Conservation (phyloP, 805 yeast genomes). For the Wickerhamomyces ciferrii region DNA sequence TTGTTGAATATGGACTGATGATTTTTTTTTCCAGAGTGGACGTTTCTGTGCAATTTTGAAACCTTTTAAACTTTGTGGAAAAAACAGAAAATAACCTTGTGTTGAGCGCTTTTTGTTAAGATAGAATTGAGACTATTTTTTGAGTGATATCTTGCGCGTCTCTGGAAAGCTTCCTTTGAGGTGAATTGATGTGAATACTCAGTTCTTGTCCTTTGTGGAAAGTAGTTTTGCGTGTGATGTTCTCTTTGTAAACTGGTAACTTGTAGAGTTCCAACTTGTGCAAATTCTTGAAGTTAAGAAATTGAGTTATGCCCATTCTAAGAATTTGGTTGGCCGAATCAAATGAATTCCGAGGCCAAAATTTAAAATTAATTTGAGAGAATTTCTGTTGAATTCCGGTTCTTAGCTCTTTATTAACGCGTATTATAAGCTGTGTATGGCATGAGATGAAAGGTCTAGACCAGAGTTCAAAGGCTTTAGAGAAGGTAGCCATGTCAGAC, state of each 20-base stretch:
- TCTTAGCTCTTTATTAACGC: too few relatives aligned
- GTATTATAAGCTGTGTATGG: too few relatives aligned
- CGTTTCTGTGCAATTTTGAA: background rate
- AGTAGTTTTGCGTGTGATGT: too few relatives aligned
- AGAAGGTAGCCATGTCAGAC: background rate
- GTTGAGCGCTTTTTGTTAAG: background rate
- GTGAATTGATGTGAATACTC: background rate
- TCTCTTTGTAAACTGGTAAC: background rate
- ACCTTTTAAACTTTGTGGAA: background rate
- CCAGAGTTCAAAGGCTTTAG: too few relatives aligned
- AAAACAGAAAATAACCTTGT: background rate
- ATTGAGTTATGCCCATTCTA: background rate
- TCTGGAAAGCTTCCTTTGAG: background rate
- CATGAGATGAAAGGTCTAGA: too few relatives aligned
- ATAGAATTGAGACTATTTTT: background rate
- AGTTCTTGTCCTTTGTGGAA: too few relatives aligned
- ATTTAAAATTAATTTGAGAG: too few relatives aligned
- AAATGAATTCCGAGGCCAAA: background rate
- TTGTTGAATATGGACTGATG: background rate
- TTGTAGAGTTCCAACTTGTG: background rate
- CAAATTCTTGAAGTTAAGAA: background rate
- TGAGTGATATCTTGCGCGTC: background rate
- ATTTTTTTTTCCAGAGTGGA: background rate
- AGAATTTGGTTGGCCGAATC: background rate
- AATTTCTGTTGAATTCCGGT: background rate